Base-by-base conservation (phyloP, 1,284 basidiomycete genomes). In the Clitocybe nebularis region DNA sequence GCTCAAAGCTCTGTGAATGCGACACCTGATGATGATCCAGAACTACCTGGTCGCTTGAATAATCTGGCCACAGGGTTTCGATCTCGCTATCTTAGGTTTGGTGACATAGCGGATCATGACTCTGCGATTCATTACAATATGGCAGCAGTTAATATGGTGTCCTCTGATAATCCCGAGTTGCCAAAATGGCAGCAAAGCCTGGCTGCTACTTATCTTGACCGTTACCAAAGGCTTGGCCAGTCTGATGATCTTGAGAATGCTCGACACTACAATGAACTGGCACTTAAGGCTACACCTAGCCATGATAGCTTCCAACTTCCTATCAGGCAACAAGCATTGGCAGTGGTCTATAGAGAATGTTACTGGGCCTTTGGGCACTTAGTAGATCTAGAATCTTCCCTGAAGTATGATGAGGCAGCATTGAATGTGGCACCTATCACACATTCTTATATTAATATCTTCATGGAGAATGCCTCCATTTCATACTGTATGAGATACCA, bases 381-480 rank as follows among this genome's bases (percentile, higher is more conserved):
- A n/a, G 34, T 19, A n/a, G 21, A 36, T 21, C 34, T 36, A 13
- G 19, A 36, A n/a, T n/a, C 21, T 21, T 14, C 34, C 3, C 17
- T 36, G 3, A 20, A 36, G 19, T 23, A 21, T 13, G 11, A 20
- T 6, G 16, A 36, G 22, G n/a, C 13, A 10, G 17, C 34, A 19
- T 5, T 14, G 5, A 13, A 21, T 3, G 21, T 5, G 13, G 22
- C 20, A 21, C 34, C 34, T 20, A 21, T 9, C n/a, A 20, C 6
- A 8, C 19, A 36, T n/a, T 13, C 34, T 17, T 4, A 23, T 23
- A 5, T 17, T 8, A 36, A n/a, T 20, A 20, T 21, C 17, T 21
- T n/a, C 21, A 19, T 5, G 34, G 6, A 19, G 34, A 20, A 21
- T 36, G 8, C 82, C 85, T 21, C 88, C 69, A 32, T 32, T 16